Base-by-base conservation (phyloP, 2,329 filamentous ascomycete genomes). In the Camptophora hylomeconis region DNA sequence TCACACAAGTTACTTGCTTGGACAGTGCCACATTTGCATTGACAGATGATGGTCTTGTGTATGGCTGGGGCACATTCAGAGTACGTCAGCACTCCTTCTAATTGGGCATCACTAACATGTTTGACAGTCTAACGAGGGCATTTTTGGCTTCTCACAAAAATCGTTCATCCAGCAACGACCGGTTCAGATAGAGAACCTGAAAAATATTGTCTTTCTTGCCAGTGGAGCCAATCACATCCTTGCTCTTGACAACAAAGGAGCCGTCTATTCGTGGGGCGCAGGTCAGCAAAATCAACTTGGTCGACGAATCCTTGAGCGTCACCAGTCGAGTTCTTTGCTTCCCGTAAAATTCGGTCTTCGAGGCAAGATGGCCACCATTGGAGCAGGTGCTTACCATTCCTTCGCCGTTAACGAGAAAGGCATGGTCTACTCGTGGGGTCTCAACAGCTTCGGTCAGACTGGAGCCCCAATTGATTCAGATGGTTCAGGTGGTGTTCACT, bases 361-460 rank as follows among this genome's bases (percentile, higher is more conserved):
- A 20, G 61, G 58, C 40, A 60, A 62, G 39, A 56, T 58, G 35
- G 66, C 75, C 24, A 59, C 59, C 55, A 67, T 80, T 33, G 67
- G 69, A 16, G 75, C 74, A 30, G 83, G 83, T 24, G 71, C 76
- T 9, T 87, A 86, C 55, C 81, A 92, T 60, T 80, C 75, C 43
- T 87, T 92, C 45, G 78, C 77, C 27, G 67, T 83, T 26, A 67
- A 69, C 44, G 31, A 38, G 25, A 68, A 72, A 37, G 75, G 75
- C 20, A 65, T 69, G 17, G 76, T 87, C 17, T 89, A 74, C 55
- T 70, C 75, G 0, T 92, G 83, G 82, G 83, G 84, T 14, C 61
- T 87, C 17, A 92, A 92, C 65, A 84, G 80, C 56, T 92, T 80
- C 53, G 80, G 77, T 38, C 77, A 92, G 58, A 80, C 80, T 10